Evolutionary conservation across 2,329 filamentous ascomycete genomes (phyloP).

Genomic region (Akanthomyces dipterigenus): DNA sequence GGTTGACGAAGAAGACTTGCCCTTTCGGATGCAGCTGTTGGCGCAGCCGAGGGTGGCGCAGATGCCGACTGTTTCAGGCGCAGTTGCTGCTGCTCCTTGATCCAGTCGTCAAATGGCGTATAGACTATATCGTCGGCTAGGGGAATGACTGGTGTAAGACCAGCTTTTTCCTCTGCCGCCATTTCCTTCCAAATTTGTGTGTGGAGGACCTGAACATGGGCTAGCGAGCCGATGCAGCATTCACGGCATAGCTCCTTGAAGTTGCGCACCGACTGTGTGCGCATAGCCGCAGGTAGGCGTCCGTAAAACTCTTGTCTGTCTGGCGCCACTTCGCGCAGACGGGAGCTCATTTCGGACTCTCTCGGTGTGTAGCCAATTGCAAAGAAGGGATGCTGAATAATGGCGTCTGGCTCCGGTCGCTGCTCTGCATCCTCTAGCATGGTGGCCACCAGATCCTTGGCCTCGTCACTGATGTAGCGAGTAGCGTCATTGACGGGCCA

Average conservation of each 20-base stretch:
- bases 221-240: conserved; percentile 54
- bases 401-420: conserved; percentile 68
- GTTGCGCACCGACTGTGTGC: conserved; percentile 42
- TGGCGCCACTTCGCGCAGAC: conserved; percentile 51
- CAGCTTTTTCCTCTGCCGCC: conserved; percentile 60
- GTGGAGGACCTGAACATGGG: conserved; percentile 37
- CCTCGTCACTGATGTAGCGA: conserved; percentile 66
- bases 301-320: conserved; percentile 52
- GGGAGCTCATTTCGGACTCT: conserved; percentile 50
- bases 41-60: conserved; percentile 16
- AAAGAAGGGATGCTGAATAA: conserved; percentile 77
- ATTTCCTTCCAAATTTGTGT: conserved; percentile 60
- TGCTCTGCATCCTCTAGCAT: conserved; percentile 70
- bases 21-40: conserved; percentile 23
- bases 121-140: conserved; percentile 57
- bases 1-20: conserved; percentile 44
- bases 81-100: conserved; percentile 44
- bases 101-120: conserved; percentile 55
- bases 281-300: conserved; percentile 37
- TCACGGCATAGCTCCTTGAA: conserved; percentile 51
- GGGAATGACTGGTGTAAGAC: conserved; percentile 56
- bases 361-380: conserved; percentile 66
- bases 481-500: conserved; percentile 65
- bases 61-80: conserved; percentile 25
- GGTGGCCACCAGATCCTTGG: conserved; percentile 70